These are phyloP conservation scores for Zelonia costaricensis DNA, from an alignment of 208 protist species.

Conservation along the genomic window DNA sequence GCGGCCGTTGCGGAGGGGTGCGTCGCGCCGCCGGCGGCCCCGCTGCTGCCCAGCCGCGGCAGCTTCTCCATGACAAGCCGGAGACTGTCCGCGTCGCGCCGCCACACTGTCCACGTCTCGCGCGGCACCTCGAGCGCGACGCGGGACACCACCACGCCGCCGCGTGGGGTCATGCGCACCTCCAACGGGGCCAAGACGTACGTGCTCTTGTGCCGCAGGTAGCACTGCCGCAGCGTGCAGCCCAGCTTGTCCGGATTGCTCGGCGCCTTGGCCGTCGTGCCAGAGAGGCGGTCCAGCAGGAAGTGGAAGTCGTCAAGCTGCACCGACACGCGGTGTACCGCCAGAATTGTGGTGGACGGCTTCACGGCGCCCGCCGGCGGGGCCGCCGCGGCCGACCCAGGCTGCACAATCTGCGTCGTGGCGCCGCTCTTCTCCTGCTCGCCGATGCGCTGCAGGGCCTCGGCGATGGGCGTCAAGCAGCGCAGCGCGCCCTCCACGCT, in stretches of 20 bases:
- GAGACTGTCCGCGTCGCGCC: slow-evolving; percentile 18
- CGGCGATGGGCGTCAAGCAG: slow-evolving; percentile 26
- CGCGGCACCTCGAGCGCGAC: slow-evolving; percentile 24
- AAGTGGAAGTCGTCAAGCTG: slow-evolving; percentile 22
- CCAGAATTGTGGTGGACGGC: slow-evolving; percentile 13
- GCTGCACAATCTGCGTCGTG: slow-evolving; percentile 1
- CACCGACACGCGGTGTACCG: slow-evolving; percentile 12
- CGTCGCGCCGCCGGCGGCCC: neutral
- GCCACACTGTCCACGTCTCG: slow-evolving; percentile 31
- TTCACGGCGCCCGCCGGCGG: neutral
- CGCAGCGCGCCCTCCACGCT: slow-evolving; percentile 24
- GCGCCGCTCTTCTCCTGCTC: slow-evolving; percentile 13
- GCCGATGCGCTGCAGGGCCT: slow-evolving; percentile 26
- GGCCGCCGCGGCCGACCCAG: neutral
- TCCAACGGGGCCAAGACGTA: slow-evolving; percentile 35
- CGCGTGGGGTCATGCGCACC: slow-evolving; percentile 29
- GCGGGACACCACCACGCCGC: slow-evolving; percentile 30
- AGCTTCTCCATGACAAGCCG: slow-evolving; percentile 27
- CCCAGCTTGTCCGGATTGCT: slow-evolving; percentile 20
- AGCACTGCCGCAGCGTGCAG: slow-evolving; percentile 36
- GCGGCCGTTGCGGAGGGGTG: neutral
- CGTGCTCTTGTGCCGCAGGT: slow-evolving; percentile 22
- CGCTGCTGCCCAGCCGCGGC: neutral
- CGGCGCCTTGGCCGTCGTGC: slow-evolving; percentile 22
- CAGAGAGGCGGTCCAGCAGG: slow-evolving; percentile 28